Conservation (phyloP, 2,329 filamentous ascomycete species). For the Corniculantispora saksenae region DNA sequence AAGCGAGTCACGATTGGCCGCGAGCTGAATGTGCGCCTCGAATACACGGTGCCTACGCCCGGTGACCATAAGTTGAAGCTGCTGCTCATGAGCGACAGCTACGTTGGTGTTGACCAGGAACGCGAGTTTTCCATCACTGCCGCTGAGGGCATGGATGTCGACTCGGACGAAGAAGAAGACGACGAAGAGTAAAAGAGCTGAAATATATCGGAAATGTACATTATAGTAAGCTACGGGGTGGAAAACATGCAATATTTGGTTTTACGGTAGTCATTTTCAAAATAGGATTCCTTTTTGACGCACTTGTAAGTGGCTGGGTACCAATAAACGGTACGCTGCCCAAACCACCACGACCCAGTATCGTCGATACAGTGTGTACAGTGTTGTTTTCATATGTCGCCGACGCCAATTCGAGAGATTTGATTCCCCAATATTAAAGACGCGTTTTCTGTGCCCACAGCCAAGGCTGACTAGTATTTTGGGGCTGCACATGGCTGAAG, state of each 20-base stretch:
- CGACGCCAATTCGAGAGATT: background rate
- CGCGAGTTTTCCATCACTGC: slow-evolving; percentile 83
- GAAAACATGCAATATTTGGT: background rate
- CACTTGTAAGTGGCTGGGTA: background rate
- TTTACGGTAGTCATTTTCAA: slow-evolving; percentile 4
- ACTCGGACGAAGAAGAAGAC: slow-evolving; percentile 67
- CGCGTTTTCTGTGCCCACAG: background rate
- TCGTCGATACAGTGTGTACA: background rate
- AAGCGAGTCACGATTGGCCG: slow-evolving; percentile 88
- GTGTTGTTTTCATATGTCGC: background rate
- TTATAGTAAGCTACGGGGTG: slow-evolving; percentile 12
- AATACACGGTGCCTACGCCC: slow-evolving; percentile 82
- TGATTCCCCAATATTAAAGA: background rate
- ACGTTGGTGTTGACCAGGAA: slow-evolving; percentile 95
- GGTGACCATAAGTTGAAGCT: slow-evolving; percentile 87
- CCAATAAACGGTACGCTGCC: background rate
- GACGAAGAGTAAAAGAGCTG: slow-evolving; percentile 28
- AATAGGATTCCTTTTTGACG: slow-evolving; percentile 8
- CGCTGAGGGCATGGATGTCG: slow-evolving; percentile 92
- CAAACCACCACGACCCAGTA: slow-evolving; percentile 11
- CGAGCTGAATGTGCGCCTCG: slow-evolving; percentile 75
- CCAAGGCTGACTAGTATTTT: slow-evolving; percentile 4
- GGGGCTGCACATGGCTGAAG: slow-evolving; percentile 2
- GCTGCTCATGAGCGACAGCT: slow-evolving; percentile 96
- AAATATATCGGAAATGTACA: slow-evolving; percentile 18